phyloP scores from a whole-genome alignment of 2,329 filamentous ascomycete species.

The Dactylellina parvicollis region DNA sequence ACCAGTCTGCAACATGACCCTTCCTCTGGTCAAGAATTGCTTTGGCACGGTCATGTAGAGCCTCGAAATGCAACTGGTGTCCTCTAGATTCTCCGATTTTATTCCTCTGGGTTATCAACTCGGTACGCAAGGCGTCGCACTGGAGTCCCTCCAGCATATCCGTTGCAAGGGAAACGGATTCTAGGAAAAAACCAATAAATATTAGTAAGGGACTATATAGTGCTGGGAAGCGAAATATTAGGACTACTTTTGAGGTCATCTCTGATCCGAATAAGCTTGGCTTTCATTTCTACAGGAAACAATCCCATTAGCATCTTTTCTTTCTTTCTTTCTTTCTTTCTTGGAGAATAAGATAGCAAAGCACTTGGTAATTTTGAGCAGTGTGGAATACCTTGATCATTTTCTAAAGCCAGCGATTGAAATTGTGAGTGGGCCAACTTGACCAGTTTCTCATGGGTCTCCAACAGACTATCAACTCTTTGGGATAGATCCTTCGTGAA shows the following conservation, averaged over 20 bases:
- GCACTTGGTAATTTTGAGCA: too few relatives aligned
- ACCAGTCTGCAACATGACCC: conserved; percentile 17
- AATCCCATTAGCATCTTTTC: too few relatives aligned
- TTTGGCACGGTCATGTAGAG: conserved; percentile 13
- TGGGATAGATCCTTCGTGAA: conserved; percentile 19
- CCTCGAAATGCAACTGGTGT: conserved; percentile 1
- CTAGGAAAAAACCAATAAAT: neutral
- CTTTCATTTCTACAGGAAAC: neutral
- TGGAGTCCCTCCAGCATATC: conserved; percentile 12
- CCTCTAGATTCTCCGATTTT: conserved; percentile 7
- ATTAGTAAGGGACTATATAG: too few relatives aligned
- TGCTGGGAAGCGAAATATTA: neutral
- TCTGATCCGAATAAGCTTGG: conserved; percentile 7
- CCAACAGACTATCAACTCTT: conserved; percentile 9
- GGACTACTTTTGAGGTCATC: conserved; percentile 2
- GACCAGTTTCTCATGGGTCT: conserved; percentile 1
- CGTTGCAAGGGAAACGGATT: conserved; percentile 5
- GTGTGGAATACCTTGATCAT: conserved; percentile 59
- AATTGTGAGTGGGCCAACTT: conserved; percentile 10
- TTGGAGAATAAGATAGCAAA: too few relatives aligned
- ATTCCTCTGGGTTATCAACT: neutral
- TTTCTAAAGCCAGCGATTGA: conserved; percentile 6
- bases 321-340: too few relatives aligned
- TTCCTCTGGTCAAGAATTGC: conserved; percentile 15
- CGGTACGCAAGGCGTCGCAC: neutral